Conservation (phyloP, 2,329 filamentous ascomycete species). For the Alternaria postmessia region DNA sequence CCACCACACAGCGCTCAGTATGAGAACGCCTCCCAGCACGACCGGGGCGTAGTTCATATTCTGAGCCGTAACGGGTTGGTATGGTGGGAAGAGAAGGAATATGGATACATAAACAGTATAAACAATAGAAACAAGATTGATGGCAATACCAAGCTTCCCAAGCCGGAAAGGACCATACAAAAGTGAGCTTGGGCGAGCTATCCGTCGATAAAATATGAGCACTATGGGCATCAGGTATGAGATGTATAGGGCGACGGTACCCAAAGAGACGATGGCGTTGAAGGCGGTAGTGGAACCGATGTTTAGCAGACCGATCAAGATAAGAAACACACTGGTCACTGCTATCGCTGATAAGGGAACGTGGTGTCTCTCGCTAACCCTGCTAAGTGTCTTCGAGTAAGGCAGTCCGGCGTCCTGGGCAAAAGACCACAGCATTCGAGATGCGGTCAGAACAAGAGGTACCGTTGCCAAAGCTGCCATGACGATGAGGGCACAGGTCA, state of each 20-base stretch:
- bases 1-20: slow-evolving; percentile 1
- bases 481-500: slow-evolving; percentile 32
- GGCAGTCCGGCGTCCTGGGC: slow-evolving; percentile 47
- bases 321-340: slow-evolving; percentile 15
- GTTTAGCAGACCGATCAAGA: slow-evolving; percentile 27
- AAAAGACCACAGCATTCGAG: slow-evolving; percentile 39
- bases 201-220: slow-evolving; percentile 20
- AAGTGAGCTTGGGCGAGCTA: slow-evolving; percentile 2
- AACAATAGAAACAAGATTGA: slow-evolving; percentile 23
- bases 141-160: slow-evolving; percentile 18
- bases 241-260: slow-evolving; percentile 27
- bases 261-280: slow-evolving; percentile 30
- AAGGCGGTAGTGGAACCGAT: slow-evolving; percentile 28
- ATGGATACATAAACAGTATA: slow-evolving; percentile 30
- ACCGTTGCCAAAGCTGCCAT: slow-evolving; percentile 17
- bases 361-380: slow-evolving; percentile 24
- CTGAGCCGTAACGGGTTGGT: slow-evolving; percentile 21
- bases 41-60: slow-evolving; percentile 32
- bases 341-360: slow-evolving; percentile 26
- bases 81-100: slow-evolving; percentile 32
- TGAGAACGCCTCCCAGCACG: slow-evolving; percentile 2
- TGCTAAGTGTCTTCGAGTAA: slow-evolving; percentile 16
- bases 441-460: slow-evolving; percentile 26
- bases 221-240: slow-evolving; percentile 28
- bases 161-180: slow-evolving; percentile 16